These are phyloP conservation scores for Acanthamoeba quina DNA, from an alignment of 208 protist genomes.

Conservation along the genomic window DNA sequence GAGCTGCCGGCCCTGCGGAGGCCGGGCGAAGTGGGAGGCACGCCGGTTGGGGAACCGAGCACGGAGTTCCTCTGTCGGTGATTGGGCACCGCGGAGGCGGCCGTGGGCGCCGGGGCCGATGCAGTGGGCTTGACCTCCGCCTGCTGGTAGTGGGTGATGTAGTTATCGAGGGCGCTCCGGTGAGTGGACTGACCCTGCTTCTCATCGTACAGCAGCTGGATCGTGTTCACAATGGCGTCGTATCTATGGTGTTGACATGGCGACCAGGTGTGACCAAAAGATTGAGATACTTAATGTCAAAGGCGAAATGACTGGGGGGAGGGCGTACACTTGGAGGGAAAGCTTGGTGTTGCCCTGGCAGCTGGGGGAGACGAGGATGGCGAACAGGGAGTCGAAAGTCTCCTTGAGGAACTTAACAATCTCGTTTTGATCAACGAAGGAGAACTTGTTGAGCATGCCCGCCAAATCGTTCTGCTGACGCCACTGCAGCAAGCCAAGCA, in stretches of 20 bases:
- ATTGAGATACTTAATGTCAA: neutral
- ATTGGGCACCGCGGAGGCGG: neutral
- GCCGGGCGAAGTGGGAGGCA: neutral
- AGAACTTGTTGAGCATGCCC: constrained; percentile 72
- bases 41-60: neutral
- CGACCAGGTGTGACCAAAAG: no score
- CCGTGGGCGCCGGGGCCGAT: neutral
- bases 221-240: constrained; percentile 66
- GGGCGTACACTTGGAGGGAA: constrained; percentile 54
- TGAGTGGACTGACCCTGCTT: constrained; percentile 58
- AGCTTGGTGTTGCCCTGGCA: constrained; percentile 70
- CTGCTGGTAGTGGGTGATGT: constrained; percentile 49
- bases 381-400: constrained; percentile 69
- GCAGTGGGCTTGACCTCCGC: neutral
- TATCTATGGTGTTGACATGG: neutral
- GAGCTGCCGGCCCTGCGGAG: neutral
- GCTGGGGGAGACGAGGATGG: constrained; percentile 66
- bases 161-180: constrained; percentile 32
- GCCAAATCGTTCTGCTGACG: constrained; percentile 53
- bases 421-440: constrained; percentile 61
- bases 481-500: constrained; percentile 72
- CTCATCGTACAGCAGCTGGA: constrained; percentile 55
- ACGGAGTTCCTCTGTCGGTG: constrained; percentile 5
- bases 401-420: constrained; percentile 69
- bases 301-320: neutral